Conservation (phyloP, 148 eudicot species). For the Spergularia marina region DNA sequence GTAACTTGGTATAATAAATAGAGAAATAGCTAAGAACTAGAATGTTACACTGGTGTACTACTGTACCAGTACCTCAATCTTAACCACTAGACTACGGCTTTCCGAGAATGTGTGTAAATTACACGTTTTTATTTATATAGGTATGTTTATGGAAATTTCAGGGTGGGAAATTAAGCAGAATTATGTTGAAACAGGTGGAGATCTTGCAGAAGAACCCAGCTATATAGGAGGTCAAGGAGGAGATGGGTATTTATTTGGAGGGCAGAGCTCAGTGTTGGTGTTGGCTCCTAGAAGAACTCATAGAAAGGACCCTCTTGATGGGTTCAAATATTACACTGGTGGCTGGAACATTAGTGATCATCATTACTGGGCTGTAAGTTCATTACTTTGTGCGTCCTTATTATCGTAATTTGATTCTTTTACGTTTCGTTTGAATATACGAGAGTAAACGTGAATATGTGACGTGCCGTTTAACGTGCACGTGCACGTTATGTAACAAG, state of each 20-base stretch:
- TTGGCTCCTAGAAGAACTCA: conserved; percentile 61
- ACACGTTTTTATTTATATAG: not conserved
- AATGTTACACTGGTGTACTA: too few relatives aligned
- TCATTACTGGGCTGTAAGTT: conserved; percentile 48
- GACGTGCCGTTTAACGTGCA: too few relatives aligned
- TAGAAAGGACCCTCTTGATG: conserved; percentile 46
- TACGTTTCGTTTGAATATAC: too few relatives aligned
- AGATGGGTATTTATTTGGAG: conserved; percentile 17
- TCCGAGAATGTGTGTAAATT: too few relatives aligned
- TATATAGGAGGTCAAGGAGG: conserved; percentile 10
- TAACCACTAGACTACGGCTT: too few relatives aligned
- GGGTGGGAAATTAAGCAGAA: conserved; percentile 4
- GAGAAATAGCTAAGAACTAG: too few relatives aligned
- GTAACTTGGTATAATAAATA: too few relatives aligned
- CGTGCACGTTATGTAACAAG: too few relatives aligned
- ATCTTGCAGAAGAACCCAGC: conserved; percentile 17
- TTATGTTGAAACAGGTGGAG: not conserved
- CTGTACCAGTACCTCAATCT: too few relatives aligned
- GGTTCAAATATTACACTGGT: conserved; percentile 39
- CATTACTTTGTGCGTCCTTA: not conserved
- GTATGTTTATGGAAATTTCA: not conserved
- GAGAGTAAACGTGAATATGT: too few relatives aligned
- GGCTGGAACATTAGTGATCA: conserved; percentile 47
- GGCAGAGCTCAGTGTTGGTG: conserved; percentile 21
- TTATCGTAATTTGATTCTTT: too few relatives aligned